These are phyloP conservation scores for Lachnellula subtilissima DNA, from an alignment of 2,329 filamentous ascomycete genomes.

Conservation along the genomic window DNA sequence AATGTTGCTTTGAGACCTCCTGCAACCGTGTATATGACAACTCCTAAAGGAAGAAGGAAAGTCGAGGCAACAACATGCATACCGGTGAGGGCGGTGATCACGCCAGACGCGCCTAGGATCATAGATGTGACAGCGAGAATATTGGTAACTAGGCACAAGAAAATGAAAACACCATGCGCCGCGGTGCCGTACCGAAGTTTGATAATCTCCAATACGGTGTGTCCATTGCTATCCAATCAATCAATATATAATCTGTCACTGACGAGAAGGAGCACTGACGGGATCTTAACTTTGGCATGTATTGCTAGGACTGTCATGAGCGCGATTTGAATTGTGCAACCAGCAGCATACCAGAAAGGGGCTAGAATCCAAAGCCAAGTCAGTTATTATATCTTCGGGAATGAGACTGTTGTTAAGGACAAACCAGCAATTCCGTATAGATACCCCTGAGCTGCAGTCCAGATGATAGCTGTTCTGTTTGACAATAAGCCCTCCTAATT, in stretches of 20 bases:
- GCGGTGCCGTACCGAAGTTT: slow-evolving; percentile 67
- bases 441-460: not conserved
- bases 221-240: slow-evolving; percentile 53
- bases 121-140: slow-evolving; percentile 84
- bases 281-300: slow-evolving; percentile 30
- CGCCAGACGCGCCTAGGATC: slow-evolving; percentile 75
- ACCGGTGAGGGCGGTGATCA: slow-evolving; percentile 64
- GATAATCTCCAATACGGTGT: slow-evolving; percentile 66
- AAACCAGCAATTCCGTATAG: not conserved
- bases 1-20: slow-evolving; percentile 81
- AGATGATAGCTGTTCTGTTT: not conserved
- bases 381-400: not conserved
- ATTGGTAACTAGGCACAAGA: slow-evolving; percentile 76
- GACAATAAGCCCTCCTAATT: not conserved
- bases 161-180: slow-evolving; percentile 72
- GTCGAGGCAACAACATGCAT: slow-evolving; percentile 71
- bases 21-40: slow-evolving; percentile 70
- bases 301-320: slow-evolving; percentile 85
- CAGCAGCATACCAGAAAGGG: slow-evolving; percentile 58
- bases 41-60: slow-evolving; percentile 73
- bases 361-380: slow-evolving; percentile 46
- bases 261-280: not conserved
- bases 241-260: not conserved
- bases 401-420: not conserved
- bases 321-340: slow-evolving; percentile 76